phyloP scores from a whole-genome alignment of 176 grass and related monocot species.

The Triticum turgidum region DNA sequence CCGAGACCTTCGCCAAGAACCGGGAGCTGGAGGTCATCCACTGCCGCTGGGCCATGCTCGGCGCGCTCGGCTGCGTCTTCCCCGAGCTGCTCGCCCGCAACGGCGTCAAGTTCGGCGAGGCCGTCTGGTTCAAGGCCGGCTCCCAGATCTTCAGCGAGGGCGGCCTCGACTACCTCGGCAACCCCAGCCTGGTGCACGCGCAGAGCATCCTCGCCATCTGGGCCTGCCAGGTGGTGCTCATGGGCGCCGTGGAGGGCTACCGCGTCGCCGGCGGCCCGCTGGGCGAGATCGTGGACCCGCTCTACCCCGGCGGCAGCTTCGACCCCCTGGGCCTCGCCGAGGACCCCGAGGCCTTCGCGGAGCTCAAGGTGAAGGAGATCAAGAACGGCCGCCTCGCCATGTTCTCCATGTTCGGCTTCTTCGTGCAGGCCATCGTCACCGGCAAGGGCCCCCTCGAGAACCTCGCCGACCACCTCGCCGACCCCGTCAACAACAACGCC shows the following conservation, averaged over 20 bases:
- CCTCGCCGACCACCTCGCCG: slow-evolving; percentile 72
- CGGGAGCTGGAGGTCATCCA: slow-evolving; percentile 77
- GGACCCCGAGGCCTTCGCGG: slow-evolving; percentile 67
- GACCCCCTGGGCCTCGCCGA: slow-evolving; percentile 71
- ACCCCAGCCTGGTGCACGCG: slow-evolving; percentile 76
- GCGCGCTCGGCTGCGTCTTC: slow-evolving; percentile 73
- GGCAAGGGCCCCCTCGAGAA: slow-evolving; percentile 81
- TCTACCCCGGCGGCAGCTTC: slow-evolving; percentile 76
- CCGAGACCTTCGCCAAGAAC: slow-evolving; percentile 80
- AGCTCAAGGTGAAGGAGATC: slow-evolving; percentile 98
- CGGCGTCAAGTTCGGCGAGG: slow-evolving; percentile 76
- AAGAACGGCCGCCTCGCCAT: slow-evolving; percentile 97
- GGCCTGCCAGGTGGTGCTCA: slow-evolving; percentile 73
- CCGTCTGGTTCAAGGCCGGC: slow-evolving; percentile 81
- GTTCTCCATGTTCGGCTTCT: slow-evolving; percentile 91
- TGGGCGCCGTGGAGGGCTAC: slow-evolving; percentile 89
- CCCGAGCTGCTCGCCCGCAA: slow-evolving; percentile 65
- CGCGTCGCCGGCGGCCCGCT: slow-evolving; percentile 63
- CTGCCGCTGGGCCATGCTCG: slow-evolving; percentile 69
- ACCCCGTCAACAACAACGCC: slow-evolving; percentile 84
- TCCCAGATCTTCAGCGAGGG: slow-evolving; percentile 80
- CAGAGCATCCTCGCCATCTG: slow-evolving; percentile 89
- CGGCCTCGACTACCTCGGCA: slow-evolving; percentile 80
- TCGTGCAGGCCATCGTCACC: slow-evolving; percentile 82
- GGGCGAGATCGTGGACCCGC: slow-evolving; percentile 62